phyloP scores from a whole-genome alignment of 805 yeast species.

The Torulaspora franciscae region DNA sequence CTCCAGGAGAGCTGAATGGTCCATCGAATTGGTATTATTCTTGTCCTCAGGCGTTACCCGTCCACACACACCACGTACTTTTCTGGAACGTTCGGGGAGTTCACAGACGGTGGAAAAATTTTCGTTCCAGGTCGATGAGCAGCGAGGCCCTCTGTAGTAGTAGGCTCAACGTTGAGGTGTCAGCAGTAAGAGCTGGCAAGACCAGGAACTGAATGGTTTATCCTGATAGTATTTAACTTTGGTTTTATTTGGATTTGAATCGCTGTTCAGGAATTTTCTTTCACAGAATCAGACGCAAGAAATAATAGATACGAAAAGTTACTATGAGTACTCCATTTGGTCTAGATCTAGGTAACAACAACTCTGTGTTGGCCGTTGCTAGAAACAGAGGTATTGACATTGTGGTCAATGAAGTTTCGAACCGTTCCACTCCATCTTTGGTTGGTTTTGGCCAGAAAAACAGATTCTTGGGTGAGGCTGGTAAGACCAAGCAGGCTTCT shows the following conservation, averaged over 20 bases:
- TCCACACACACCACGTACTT: not conserved
- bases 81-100: slow-evolving; percentile 18
- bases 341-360: slow-evolving; percentile 94
- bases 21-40: not conserved
- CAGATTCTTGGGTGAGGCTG: slow-evolving; percentile 92
- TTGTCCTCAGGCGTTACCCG: not conserved
- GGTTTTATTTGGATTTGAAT: not conserved
- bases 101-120: slow-evolving; percentile 2
- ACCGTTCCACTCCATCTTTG: slow-evolving; percentile 89
- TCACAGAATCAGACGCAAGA: not conserved
- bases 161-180: not conserved
- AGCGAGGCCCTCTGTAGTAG: slow-evolving; percentile 2
- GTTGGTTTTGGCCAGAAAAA: slow-evolving; percentile 88
- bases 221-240: not conserved
- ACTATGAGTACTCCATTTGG: slow-evolving; percentile 91
- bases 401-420: slow-evolving; percentile 96
- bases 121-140: slow-evolving; percentile 5
- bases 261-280: not conserved
- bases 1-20: slow-evolving; percentile 32
- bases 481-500: slow-evolving; percentile 93
- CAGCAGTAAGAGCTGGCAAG: not conserved
- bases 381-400: slow-evolving; percentile 98
- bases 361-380: slow-evolving; percentile 92
- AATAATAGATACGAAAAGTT: slow-evolving; percentile 11
- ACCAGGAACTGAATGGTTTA: not conserved